Evolutionary conservation across 2,329 filamentous ascomycete species (phyloP), one percentile per base, ranked within the genome.

Genomic region (Colletotrichum euphorbiae): DNA sequence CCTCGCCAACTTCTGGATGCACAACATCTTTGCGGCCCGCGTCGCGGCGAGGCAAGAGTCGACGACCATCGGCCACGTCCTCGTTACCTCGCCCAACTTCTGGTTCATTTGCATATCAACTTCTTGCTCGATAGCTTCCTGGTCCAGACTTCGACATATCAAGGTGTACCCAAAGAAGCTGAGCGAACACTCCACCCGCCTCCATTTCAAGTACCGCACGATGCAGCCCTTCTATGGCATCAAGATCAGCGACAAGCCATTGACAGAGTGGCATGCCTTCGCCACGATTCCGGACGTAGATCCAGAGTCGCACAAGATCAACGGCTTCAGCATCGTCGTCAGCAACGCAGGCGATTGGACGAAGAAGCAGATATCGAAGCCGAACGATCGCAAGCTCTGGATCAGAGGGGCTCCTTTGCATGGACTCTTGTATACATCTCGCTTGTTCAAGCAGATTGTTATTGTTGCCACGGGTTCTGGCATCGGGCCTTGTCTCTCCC

Each of bases 221-320:
- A 87, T 89, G 15, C 70, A 73, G 5, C 84, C 89, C 70, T 62
- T 31, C 59, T 38, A 43, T 11, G 59, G 48, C 19, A 82, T 85
- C 56, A 87, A 90, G 45, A 79, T 93, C 19, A 86, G 90, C 3
- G 84, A 85, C 58, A 81, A 83, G 11, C 91, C 91, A 0, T 80
- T 93, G 45, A 79, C 84, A 5, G 91, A 94, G 77, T 93, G 90
- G 85, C 92, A 94, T 78, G 87, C 89, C 0, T 94, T 94, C 74
- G 91, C 91, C 45, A 90, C 90, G 1, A 91, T 94, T 68, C 89
- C 91, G 1, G 84, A 87, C 66, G 82, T 85, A 2, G 21, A 40
- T 28, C 36, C 36, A 6, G 75, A 80, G 62, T 89, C 86, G 15
- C 92, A 90, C 79, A 91, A 89, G 0, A 81, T 91, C 33, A 80